These are phyloP conservation scores for Ceratobasidium sp. DNA, from an alignment of 1,284 basidiomycete species.

Conservation along the genomic window DNA sequence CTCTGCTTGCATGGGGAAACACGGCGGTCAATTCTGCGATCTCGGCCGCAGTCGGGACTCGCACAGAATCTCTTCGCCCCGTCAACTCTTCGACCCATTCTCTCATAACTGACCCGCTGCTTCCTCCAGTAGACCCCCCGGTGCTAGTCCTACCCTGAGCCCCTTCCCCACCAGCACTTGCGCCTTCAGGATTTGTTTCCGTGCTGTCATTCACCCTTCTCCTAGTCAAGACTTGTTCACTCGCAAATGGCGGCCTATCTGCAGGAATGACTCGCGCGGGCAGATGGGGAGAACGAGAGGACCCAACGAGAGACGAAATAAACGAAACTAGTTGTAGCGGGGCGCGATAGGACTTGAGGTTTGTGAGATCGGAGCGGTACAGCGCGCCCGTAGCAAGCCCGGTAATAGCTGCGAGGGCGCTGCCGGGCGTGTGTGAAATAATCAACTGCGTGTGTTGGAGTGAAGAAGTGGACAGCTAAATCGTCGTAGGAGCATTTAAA, in stretches of 20 bases:
- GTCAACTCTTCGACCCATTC: conserved; percentile 87
- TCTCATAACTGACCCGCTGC: conserved; percentile 71
- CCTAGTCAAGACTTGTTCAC: conserved; percentile 33
- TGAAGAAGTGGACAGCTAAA: conserved; percentile 30
- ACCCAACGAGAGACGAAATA: conserved; percentile 74
- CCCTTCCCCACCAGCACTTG: neutral
- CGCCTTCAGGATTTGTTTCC: conserved; percentile 15
- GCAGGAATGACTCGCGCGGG: conserved; percentile 73
- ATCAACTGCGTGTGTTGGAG: conserved; percentile 66
- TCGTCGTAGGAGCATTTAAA: no score
- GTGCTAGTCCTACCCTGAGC: conserved; percentile 1
- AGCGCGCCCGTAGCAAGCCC: conserved; percentile 79
- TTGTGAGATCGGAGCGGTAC: conserved; percentile 83
- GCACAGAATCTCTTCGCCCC: conserved; percentile 68
- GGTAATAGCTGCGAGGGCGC: conserved; percentile 69
- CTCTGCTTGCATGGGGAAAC: conserved; percentile 84
- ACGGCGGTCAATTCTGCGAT: conserved; percentile 79
- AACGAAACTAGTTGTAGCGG: conserved; percentile 65
- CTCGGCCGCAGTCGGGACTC: conserved; percentile 80
- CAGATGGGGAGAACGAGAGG: conserved; percentile 67
- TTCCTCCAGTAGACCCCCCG: conserved; percentile 20
- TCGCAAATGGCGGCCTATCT: conserved; percentile 52
- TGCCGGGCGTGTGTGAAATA: conserved; percentile 75
- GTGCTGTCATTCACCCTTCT: conserved; percentile 10
- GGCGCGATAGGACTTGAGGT: conserved; percentile 80